Conservation (phyloP, 352 stramenopile genomes). For the Pythium plurisporium region DNA sequence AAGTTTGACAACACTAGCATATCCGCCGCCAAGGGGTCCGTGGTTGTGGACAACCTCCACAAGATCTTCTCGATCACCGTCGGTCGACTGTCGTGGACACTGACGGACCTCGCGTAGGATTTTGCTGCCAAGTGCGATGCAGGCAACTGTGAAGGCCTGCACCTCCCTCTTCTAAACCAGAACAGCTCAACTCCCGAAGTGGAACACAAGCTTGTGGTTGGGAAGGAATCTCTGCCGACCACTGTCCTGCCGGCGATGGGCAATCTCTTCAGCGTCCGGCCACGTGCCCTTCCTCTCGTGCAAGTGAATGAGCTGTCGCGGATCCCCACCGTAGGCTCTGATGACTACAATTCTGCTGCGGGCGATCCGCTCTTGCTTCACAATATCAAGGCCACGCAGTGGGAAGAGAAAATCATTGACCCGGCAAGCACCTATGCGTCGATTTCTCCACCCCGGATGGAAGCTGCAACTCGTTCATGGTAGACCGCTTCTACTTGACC, state of each 20-base stretch:
- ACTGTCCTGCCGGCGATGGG: no score
- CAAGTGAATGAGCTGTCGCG: neutral
- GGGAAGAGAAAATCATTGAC: neutral
- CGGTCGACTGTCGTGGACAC: conserved; percentile 30
- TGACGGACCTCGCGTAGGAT: conserved; percentile 25
- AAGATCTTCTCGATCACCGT: conserved; percentile 38
- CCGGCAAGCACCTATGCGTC: no score
- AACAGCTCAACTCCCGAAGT: no score
- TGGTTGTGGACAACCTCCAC: conserved; percentile 28
- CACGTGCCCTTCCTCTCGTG: neutral
- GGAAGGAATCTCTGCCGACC: no score
- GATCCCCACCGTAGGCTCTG: no score
- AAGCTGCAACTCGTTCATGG: neutral
- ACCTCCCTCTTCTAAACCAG: neutral
- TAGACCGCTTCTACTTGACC: conserved; percentile 1
- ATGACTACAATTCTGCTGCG: no score
- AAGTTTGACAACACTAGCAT: no score
- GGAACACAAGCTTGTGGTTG: no score
- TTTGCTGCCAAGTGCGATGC: neutral
- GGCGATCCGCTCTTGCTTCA: conserved; percentile 10
- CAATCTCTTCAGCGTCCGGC: no score
- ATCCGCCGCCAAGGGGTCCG: neutral
- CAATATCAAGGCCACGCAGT: conserved; percentile 5
- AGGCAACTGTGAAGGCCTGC: neutral
- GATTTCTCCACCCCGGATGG: no score